Conservation (phyloP, 129 eudicot species). For the Centaurea solstitialis region DNA sequence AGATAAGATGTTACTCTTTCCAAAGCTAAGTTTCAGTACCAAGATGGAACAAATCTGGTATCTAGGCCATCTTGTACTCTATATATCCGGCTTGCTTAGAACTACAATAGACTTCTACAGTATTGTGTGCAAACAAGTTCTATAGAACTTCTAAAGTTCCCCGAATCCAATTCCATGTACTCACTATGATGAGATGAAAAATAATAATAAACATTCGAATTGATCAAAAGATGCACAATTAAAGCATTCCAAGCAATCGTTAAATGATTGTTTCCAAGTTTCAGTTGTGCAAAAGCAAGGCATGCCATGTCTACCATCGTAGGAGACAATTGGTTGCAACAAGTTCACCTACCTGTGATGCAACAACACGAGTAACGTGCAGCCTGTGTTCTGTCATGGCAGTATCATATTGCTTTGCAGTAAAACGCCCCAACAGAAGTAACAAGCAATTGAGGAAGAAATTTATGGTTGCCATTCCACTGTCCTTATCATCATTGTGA, state of each 20-base stretch:
- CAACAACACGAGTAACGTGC: conserved; percentile 55
- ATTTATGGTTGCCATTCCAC: conserved; percentile 64
- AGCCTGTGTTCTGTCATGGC: conserved; percentile 57
- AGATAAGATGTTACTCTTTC: not conserved
- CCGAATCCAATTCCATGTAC: not conserved
- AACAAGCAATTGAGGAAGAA: conserved; percentile 82
- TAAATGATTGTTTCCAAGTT: not conserved
- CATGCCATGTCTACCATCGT: not conserved
- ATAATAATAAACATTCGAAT: not conserved
- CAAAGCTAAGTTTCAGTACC: not conserved
- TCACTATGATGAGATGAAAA: not conserved
- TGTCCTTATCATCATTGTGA: conserved; percentile 38
- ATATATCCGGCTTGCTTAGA: not conserved
- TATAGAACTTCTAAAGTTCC: not conserved
- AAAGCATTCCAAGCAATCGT: not conserved
- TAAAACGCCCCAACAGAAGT: conserved; percentile 76
- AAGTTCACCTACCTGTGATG: conserved; percentile 65
- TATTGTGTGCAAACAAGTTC: not conserved
- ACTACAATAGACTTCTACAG: not conserved
- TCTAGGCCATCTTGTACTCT: not conserved
- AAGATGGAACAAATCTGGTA: not conserved
- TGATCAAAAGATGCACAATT: not conserved
- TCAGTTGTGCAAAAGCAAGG: not conserved
- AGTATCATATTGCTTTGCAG: conserved; percentile 60
- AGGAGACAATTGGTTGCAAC: not conserved